phyloP scores from a whole-genome alignment of 169 alveolate genomes.

The Besnoitia besnoiti region DNA sequence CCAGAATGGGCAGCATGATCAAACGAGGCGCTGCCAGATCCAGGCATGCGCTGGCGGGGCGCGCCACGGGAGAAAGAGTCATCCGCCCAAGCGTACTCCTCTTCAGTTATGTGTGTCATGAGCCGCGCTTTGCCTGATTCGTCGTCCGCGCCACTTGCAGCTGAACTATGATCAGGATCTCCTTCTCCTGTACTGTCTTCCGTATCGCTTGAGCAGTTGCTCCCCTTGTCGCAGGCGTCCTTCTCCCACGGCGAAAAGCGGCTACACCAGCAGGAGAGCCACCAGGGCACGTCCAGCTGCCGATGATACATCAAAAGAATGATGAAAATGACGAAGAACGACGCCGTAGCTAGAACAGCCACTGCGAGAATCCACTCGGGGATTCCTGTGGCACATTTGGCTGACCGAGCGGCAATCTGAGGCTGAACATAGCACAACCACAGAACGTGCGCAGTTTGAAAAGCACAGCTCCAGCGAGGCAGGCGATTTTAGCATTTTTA shows the following conservation, averaged over 20 bases:
- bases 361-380: conserved; percentile 22
- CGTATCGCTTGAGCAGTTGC: conserved; percentile 14
- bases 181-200: not conserved
- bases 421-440: not conserved
- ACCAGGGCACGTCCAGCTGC: conserved; percentile 28
- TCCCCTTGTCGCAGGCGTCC: not conserved
- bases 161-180: not conserved
- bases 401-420: not conserved
- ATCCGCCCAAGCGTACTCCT: not conserved
- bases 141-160: not conserved
- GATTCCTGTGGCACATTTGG: not conserved
- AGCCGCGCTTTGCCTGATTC: not conserved
- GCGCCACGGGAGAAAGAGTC: not conserved
- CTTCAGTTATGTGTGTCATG: not conserved
- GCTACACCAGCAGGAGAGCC: conserved; percentile 38
- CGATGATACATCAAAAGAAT: conserved; percentile 1
- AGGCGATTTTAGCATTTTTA: too few species aligned
- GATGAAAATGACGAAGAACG: conserved; percentile 16
- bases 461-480: too few species aligned
- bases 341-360: not conserved
- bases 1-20: not conserved
- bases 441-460: too few species aligned
- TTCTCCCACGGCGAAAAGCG: conserved; percentile 42
- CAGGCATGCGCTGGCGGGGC: not conserved
- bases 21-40: not conserved